phyloP scores from a whole-genome alignment of 129 eudicot species.

The Helianthus annuus region HanXRQr2.0-SUNRISE NC_035434.2:172628353-172628852 shows the following conservation, averaged over 20 bases:
- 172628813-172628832: neutral
- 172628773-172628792: neutral
- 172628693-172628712: conserved; percentile 58
- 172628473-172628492: too few species aligned
- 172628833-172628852: neutral
- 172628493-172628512: too few species aligned
- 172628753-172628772: conserved; percentile 22
- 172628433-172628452: too few species aligned
- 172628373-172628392: too few species aligned
- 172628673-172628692: conserved; percentile 51
- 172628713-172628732: conserved; percentile 45
- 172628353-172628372: too few species aligned
- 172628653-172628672: conserved; percentile 46
- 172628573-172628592: neutral
- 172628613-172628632: conserved; percentile 59
- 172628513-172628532: too few species aligned
- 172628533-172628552: neutral
- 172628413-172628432: too few species aligned
- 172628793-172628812: neutral
- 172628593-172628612: neutral
- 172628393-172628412: too few species aligned
- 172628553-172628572: neutral
- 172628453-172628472: too few species aligned
- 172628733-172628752: conserved; percentile 43
- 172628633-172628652: conserved; percentile 48